Percentiles rank a stretch among this genome's conserved stretches.
These are phyloP conservation scores for Puccinia hordei DNA, from an alignment of 1,284 basidiomycete genomes.

Conservation along the genomic window DNA sequence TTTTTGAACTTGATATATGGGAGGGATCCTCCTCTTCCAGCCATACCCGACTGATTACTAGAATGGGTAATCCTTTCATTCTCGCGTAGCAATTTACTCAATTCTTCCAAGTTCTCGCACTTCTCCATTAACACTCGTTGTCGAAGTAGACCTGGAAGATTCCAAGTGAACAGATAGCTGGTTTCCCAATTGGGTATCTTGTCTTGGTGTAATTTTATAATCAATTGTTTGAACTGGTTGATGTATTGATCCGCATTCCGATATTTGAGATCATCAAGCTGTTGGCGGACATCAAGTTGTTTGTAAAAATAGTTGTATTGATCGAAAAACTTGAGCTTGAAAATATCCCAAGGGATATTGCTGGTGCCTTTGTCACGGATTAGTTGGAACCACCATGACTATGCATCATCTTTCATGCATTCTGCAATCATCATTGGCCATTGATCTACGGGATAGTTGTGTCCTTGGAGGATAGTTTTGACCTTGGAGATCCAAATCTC, in stretches of 20 bases:
- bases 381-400: conserved; percentile 5
- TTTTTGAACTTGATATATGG: too few relatives aligned
- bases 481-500: too few relatives aligned
- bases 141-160: background rate
- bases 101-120: background rate
- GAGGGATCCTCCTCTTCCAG: too few relatives aligned
- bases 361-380: background rate
- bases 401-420: background rate
- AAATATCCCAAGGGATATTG: background rate
- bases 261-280: background rate
- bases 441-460: too few relatives aligned
- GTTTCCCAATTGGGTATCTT: background rate
- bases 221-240: background rate
- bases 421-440: background rate
- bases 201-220: background rate
- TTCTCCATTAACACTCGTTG: background rate
- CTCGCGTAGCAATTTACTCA: background rate
- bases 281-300: background rate
- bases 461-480: too few relatives aligned
- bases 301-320: conserved; percentile 11
- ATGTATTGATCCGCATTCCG: background rate
- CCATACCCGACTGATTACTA: too few relatives aligned
- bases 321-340: too few relatives aligned
- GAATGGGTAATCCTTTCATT: background rate
- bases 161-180: background rate